These are phyloP conservation scores for Fusarium sp. DNA, from an alignment of 2,329 filamentous ascomycete genomes.

Conservation along the genomic window DNA sequence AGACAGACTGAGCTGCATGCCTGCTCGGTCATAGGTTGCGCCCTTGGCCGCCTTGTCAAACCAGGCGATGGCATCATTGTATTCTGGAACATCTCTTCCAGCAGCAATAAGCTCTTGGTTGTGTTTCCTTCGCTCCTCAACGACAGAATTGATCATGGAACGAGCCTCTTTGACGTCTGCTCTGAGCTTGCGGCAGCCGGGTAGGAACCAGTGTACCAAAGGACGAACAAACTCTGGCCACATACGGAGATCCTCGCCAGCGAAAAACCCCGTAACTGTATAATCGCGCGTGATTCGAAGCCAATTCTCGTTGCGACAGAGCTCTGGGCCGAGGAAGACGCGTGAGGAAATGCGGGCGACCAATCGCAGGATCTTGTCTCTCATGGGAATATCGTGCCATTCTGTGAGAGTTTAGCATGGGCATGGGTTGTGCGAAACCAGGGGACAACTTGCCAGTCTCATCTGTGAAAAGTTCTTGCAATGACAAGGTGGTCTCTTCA, in stretches of 20 bases:
- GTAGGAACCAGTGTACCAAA: neutral
- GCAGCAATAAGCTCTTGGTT: neutral
- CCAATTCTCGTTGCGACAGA: neutral
- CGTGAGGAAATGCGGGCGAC: neutral
- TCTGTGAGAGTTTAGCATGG: neutral
- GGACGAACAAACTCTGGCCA: neutral
- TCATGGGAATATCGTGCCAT: neutral
- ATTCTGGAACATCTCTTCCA: neutral
- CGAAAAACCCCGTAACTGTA: neutral
- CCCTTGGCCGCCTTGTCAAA: neutral
- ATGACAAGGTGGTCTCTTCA: neutral
- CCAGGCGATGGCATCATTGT: neutral
- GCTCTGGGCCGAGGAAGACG: constrained; percentile 3
- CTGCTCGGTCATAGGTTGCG: neutral
- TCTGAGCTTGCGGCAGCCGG: neutral
- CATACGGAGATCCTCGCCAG: neutral
- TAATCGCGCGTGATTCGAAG: neutral
- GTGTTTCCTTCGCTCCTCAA: neutral
- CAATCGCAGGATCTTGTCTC: neutral
- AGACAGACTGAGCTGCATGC: neutral
- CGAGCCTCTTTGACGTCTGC: neutral
- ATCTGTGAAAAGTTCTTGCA: neutral
- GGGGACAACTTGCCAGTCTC: neutral
- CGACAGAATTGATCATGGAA: neutral
- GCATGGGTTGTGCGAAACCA: neutral